Conservation (phyloP, 2,329 filamentous ascomycete genomes). For the Colletotrichum sp. region DNA sequence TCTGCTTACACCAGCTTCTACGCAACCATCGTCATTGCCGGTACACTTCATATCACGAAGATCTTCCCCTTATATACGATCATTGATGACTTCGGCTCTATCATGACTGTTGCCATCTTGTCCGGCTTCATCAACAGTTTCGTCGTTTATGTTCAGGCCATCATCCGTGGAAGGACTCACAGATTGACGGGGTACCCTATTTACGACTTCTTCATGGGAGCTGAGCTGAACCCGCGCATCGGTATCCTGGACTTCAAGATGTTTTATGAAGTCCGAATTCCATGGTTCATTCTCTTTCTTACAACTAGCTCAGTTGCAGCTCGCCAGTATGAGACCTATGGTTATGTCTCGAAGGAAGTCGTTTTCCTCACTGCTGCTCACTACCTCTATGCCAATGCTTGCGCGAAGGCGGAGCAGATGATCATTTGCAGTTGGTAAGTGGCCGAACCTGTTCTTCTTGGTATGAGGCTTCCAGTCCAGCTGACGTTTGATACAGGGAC, state of each 20-base stretch:
- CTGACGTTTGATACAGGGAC: conserved; percentile 54
- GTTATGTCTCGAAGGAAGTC: conserved; percentile 84
- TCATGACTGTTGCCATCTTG: conserved; percentile 91
- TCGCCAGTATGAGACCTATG: conserved; percentile 83
- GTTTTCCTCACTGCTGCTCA: conserved; percentile 86
- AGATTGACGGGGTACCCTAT: conserved; percentile 88
- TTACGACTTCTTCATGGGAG: conserved; percentile 95
- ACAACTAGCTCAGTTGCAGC: conserved; percentile 77
- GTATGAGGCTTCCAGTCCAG: neutral
- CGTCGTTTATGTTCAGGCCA: conserved; percentile 84
- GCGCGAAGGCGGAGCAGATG: conserved; percentile 89
- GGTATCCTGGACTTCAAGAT: conserved; percentile 92
- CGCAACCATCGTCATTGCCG: conserved; percentile 75
- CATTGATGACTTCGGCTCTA: conserved; percentile 92
- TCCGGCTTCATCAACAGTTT: conserved; percentile 86
- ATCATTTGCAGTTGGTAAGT: conserved; percentile 80
- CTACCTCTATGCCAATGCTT: conserved; percentile 91
- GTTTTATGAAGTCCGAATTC: conserved; percentile 93
- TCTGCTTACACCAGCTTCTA: conserved; percentile 89
- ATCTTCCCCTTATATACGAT: conserved; percentile 89
- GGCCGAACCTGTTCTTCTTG: neutral
- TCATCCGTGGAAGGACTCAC: conserved; percentile 81
- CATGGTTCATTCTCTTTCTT: conserved; percentile 89
- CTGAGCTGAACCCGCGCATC: conserved; percentile 86
- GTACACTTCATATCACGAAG: conserved; percentile 78